Evolutionary conservation across 2,329 filamentous ascomycete species (phyloP), one percentile per base, ranked within the genome.

Genomic region (Colletotrichum spaethianum): DNA sequence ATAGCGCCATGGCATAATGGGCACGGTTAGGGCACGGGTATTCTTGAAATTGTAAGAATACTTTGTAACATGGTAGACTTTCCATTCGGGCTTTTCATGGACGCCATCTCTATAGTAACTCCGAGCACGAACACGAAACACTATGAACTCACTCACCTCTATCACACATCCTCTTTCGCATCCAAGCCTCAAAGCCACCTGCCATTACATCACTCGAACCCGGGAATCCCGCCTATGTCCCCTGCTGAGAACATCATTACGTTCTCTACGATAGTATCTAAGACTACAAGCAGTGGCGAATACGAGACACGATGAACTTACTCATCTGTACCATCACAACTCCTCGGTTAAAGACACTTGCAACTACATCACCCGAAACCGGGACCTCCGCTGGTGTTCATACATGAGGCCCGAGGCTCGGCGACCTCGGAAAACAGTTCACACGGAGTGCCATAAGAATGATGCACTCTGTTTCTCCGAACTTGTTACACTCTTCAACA

Each of bases 121-220:
- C 26, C 28, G 40, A 63, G 40, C 60, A 64, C 52, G 26, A 50
- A 64, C 26, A 64, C 50, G 66, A 36, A 63, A 59, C 26, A 36
- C 46, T 5, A 46, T 36, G 26, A 26, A 46, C 20, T 36, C 36
- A 12, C 18, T 26, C 20, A 28, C 26, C 44, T 38, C 6, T 20
- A 38, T 31, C n/a, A 12, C 28, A 38, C n/a, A 67, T 26, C 28
- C 23, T 36, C 2, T 55, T 23, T 14, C 4, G 9, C 5, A n/a
- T 46, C n/a, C 28, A 14, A 48, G 53, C 23, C 16, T 42, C 31
- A 28, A 44, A 44, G 31, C 7, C 14, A 33, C 23, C 42, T 69
- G 20, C 23, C 28, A 26, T 33, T 42, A 16, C 59, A 63, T 56
- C 59, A 56, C 40, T 26, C 12, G 40, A 31, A 6, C 8, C 48